A percentile compares a stretch with the other conserved stretches of the same genome.
phyloP scores from a whole-genome alignment of 768 basidiomycete species.

The Leucocoprinus sp. region DNA sequence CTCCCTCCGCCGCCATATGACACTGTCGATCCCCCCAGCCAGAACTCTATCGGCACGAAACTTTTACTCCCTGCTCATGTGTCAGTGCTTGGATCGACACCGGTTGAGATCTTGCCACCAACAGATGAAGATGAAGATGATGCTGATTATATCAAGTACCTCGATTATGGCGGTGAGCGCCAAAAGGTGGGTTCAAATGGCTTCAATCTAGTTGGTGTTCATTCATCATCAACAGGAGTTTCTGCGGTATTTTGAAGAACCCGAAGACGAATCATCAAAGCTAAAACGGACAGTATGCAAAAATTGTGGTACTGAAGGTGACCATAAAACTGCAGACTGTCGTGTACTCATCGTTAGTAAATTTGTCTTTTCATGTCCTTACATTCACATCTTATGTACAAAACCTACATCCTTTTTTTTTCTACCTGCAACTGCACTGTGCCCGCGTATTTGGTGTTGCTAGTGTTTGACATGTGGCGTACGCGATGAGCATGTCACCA shows the following conservation, averaged over 20 bases:
- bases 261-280: constrained; percentile 30
- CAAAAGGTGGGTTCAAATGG: constrained; percentile 31
- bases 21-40: neutral
- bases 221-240: constrained; percentile 30
- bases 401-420: neutral
- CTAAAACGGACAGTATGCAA: constrained; percentile 57
- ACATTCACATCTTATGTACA: constrained; percentile 1
- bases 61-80: constrained; percentile 69
- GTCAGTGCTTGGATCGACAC: constrained; percentile 39
- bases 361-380: constrained; percentile 12
- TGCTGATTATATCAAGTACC: constrained; percentile 64
- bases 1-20: neutral
- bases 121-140: constrained; percentile 36
- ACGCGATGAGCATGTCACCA: constrained; percentile 69
- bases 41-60: constrained; percentile 14
- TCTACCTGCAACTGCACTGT: neutral
- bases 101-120: constrained; percentile 39
- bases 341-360: constrained; percentile 53
- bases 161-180: constrained; percentile 57
- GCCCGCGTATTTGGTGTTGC: neutral
- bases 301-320: constrained; percentile 66
- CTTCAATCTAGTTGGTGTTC: neutral
- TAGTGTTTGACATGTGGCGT: constrained; percentile 80
- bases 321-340: constrained; percentile 63
- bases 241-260: constrained; percentile 58